A percentile compares a stretch with the other conserved stretches of the same genome.
phyloP scores from a whole-genome alignment of 768 basidiomycete genomes.

The Tulasnella sp. region DNA sequence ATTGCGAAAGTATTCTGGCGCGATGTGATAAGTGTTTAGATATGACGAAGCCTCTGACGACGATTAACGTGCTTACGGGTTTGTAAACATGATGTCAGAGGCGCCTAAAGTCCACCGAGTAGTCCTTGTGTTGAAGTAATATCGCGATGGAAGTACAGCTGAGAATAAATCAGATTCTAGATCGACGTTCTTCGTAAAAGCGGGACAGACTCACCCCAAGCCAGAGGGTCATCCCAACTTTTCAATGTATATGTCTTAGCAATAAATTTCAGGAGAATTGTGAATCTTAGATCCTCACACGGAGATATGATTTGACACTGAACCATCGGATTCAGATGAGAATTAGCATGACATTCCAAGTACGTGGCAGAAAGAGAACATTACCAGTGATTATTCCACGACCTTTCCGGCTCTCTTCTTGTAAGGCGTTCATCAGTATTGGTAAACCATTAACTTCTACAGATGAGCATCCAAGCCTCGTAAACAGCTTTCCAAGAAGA shows the following conservation, averaged over 20 bases:
- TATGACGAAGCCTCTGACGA: background rate
- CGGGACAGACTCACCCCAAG: too few relatives aligned
- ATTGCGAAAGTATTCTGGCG: constrained; percentile 36
- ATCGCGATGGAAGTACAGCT: constrained; percentile 53
- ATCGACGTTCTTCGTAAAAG: too few relatives aligned
- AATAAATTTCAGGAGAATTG: background rate
- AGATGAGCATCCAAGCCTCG: constrained; percentile 45
- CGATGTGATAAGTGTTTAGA: constrained; percentile 5
- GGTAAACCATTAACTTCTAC: constrained; percentile 60
- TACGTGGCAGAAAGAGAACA: background rate
- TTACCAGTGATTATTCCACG: constrained; percentile 63
- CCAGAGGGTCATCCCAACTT: constrained; percentile 59
- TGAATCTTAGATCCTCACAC: constrained; percentile 40
- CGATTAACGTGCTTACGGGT: constrained; percentile 43
- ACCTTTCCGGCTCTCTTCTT: constrained; percentile 35
- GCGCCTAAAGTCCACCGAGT: constrained; percentile 82
- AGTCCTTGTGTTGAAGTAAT: constrained; percentile 46
- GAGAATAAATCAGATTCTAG: too few relatives aligned
- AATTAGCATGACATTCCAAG: constrained; percentile 21
- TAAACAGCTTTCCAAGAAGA: constrained; percentile 63
- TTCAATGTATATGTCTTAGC: constrained; percentile 8
- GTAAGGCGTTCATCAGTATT: constrained; percentile 48
- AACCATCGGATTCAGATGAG: background rate
- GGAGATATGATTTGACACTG: constrained; percentile 90
- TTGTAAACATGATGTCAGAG: constrained; percentile 89